Evolutionary conservation across 2,329 filamentous ascomycete species (phyloP), one percentile per base, ranked within the genome.

Genomic region (Diplodia intermedia): DNA sequence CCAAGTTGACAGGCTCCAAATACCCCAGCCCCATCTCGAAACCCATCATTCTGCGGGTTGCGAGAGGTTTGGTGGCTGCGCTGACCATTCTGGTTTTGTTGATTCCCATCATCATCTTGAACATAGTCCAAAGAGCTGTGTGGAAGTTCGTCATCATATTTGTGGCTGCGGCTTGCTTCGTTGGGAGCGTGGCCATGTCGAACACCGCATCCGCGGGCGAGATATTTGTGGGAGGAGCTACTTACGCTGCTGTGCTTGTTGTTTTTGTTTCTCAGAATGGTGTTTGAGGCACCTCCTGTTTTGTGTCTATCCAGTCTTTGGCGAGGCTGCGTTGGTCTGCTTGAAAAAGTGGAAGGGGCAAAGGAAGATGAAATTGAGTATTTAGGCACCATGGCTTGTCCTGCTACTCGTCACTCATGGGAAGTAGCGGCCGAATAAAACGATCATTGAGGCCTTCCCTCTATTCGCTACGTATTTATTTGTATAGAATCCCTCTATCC

Each of bases 251-350:
- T 40, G 55, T 40, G 0, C 20, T 60, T 1, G 55, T 60, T 7
- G 55, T 60, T 4, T 60, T 60, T 14, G 55, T 60, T 5, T 60
- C 33, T 23, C 55, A 60, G 9, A 33, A 60, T 60, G 33, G 55
- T 12, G 15, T 50, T 3, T 38, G 31, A 33, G 31, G 2, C 2
- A 2, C 1, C 6, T 8, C 2, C 31, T 33, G 31, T 7, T 2
- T 33, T 33, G 31, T 7, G 8, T 33, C 8, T 1, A 33, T 33
- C 31, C 31, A 33, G 6, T 33, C 31, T 33, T 33, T 8, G 5
- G 31, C 31, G 31, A 33, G 31, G 4, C 31, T 33, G 4, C 7
- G 31, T 1, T 33, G 31, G 31, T 33, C 31, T 33, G 31, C 5
- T 8, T 33, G n/a, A 6, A 31, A 31, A 31, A 31, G 3, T 31